Evolutionary conservation across 495 filamentous ascomycete species (phyloP), one percentile per base, ranked within the genome.

Genomic region (Wilcoxina mikolae): DNA sequence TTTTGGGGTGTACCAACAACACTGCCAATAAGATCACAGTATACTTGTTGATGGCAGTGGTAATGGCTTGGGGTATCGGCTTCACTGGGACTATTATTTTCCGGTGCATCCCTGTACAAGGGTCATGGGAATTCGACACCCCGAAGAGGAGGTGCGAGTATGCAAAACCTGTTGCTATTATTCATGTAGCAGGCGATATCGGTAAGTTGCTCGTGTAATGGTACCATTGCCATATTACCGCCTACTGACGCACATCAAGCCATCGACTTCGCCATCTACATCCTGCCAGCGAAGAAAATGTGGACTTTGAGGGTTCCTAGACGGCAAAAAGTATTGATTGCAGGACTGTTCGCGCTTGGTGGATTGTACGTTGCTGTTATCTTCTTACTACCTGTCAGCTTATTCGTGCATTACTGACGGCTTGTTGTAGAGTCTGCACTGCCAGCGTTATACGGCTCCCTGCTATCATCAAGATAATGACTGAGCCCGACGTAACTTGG

Each of bases 211-310:
- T n/a, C n/a, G n/a, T n/a, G n/a, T n/a, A n/a, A n/a, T n/a, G n/a
- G n/a, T n/a, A n/a, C n/a, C n/a, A n/a, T n/a, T n/a, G n/a, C n/a
- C n/a, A n/a, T n/a, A n/a, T n/a, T n/a, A n/a, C n/a, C n/a, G n/a
- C n/a, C n/a, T n/a, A n/a, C n/a, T n/a, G n/a, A n/a, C n/a, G n/a
- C n/a, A n/a, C n/a, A n/a, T n/a, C n/a, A n/a, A n/a, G n/a, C n/a
- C n/a, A 71, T 68, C 31, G 68, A 71, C 53, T 55, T 70, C 24
- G 62, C 65, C 25, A 60, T 71, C 44, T 70, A 70, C 39, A 45
- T 56, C 22, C 51, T 70, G 33, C 70, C 70, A 18, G 53, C 69
- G 22, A 65, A 57, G 31, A 60, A 56, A 24, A 59, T 67, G 22
- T 58, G 58, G 44, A 54, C 55, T 1, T 55, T 68, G 43, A 55